Evolutionary conservation across 345 rosid species (phyloP).

Genomic region (Trapa incisa): DNA sequence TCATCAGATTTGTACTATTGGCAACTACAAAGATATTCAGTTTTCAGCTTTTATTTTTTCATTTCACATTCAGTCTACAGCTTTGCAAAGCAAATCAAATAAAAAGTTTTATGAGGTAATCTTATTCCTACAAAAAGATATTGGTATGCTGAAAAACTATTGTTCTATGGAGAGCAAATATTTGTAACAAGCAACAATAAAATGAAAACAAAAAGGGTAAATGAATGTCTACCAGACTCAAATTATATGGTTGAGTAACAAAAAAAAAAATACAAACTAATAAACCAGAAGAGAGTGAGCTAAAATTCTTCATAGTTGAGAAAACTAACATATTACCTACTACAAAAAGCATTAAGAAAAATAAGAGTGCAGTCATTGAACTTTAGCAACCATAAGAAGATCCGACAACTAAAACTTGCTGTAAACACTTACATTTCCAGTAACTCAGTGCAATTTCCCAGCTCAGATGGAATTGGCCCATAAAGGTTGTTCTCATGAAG

Average conservation of each 20-base stretch:
- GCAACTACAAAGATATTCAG: too few relatives aligned
- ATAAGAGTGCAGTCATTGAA: not conserved
- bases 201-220: not conserved
- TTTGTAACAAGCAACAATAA: not conserved
- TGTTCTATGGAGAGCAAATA: too few relatives aligned
- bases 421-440: conserved; percentile 49
- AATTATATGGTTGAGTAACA: not conserved
- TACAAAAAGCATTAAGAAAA: not conserved
- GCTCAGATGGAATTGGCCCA: conserved; percentile 71
- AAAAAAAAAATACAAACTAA: not conserved
- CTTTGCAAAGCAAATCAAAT: too few relatives aligned
- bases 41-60: too few relatives aligned
- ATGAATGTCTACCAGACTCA: not conserved
- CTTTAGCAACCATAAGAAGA: not conserved
- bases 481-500: conserved; percentile 73
- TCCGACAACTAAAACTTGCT: not conserved
- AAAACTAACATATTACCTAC: not conserved
- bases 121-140: not conserved
- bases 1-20: not conserved
- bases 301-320: not conserved
- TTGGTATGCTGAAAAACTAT: not conserved
- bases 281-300: not conserved
- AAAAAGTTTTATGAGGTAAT: not conserved
- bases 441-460: conserved; percentile 80
- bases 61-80: too few relatives aligned